Percentiles rank a stretch among this genome's conserved stretches.
Evolutionary conservation across 176 grass and related monocot genomes (phyloP).

Genomic region (Hyparrhenia diplandra): DNA sequence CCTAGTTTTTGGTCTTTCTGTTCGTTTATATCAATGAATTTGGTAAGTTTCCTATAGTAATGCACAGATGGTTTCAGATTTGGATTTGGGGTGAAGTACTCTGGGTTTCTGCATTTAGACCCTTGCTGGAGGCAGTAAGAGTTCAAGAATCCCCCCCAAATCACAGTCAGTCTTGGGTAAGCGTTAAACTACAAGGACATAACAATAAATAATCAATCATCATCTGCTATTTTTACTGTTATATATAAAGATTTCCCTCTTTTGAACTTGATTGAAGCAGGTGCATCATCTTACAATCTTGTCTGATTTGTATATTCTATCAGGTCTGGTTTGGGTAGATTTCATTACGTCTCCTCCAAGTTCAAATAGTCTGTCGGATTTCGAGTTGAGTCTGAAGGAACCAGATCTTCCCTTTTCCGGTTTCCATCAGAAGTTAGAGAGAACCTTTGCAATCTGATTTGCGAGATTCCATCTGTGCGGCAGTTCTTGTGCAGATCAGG

Average conservation of each 20-base stretch:
- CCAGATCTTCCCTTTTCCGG: not conserved
- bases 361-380: not conserved
- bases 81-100: conserved; percentile 60
- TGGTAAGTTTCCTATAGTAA: conserved; percentile 9
- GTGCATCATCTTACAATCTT: not conserved
- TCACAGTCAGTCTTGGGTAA: conserved; percentile 23
- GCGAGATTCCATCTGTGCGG: not conserved
- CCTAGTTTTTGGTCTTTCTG: not conserved
- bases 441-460: not conserved
- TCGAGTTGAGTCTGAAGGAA: not conserved
- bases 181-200: conserved; percentile 12
- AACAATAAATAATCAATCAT: not conserved
- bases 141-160: conserved; percentile 36
- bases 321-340: conserved; percentile 36
- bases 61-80: conserved; percentile 37
- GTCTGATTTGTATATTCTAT: not conserved
- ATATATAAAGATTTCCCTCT: not conserved
- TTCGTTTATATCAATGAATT: not conserved
- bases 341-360: not conserved
- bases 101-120: conserved; percentile 49
- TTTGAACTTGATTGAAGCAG: not conserved
- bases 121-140: not conserved
- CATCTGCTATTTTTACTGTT: not conserved
- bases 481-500: not conserved
- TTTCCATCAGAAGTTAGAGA: conserved; percentile 19